Evolutionary conservation across 176 grass and related monocot species (phyloP).

Genomic region (Lolium rigidum): DNA sequence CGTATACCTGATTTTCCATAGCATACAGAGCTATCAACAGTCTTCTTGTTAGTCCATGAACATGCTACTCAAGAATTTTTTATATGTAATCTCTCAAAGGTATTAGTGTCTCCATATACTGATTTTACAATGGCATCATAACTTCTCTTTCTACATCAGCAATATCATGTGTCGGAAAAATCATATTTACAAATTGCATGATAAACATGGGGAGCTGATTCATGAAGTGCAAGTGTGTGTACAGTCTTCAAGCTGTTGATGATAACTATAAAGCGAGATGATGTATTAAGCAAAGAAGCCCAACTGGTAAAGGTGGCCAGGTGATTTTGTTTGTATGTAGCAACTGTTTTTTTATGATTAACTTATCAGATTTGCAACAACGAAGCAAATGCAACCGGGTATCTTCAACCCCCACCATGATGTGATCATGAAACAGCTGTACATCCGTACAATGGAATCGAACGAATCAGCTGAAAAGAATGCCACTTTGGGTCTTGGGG

Average conservation of each 20-base stretch:
- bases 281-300: conserved; percentile 36
- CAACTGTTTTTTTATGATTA: conserved; percentile 17
- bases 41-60: conserved; percentile 46
- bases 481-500: background rate
- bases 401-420: conserved; percentile 90
- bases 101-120: conserved; percentile 66
- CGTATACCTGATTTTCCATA: conserved; percentile 64
- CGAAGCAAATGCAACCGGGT: conserved; percentile 86
- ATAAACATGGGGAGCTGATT: no score
- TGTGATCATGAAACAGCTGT: conserved; percentile 84
- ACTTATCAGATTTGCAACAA: conserved; percentile 89
- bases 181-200: background rate
- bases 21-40: conserved; percentile 49
- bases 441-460: conserved; percentile 30
- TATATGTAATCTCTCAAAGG: conserved; percentile 73
- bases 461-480: conserved; percentile 39
- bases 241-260: conserved; percentile 55
- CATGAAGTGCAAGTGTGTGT: background rate
- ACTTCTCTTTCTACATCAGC: conserved; percentile 83
- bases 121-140: conserved; percentile 71
- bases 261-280: conserved; percentile 59
- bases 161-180: conserved; percentile 56
- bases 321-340: conserved; percentile 13
- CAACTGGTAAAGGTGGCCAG: conserved; percentile 20
- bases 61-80: conserved; percentile 79